A percentile compares a stretch with the other conserved stretches of the same genome.
phyloP scores from a whole-genome alignment of 192 early-diverging fungal genomes.

The Linnemannia schmuckeri region DNA sequence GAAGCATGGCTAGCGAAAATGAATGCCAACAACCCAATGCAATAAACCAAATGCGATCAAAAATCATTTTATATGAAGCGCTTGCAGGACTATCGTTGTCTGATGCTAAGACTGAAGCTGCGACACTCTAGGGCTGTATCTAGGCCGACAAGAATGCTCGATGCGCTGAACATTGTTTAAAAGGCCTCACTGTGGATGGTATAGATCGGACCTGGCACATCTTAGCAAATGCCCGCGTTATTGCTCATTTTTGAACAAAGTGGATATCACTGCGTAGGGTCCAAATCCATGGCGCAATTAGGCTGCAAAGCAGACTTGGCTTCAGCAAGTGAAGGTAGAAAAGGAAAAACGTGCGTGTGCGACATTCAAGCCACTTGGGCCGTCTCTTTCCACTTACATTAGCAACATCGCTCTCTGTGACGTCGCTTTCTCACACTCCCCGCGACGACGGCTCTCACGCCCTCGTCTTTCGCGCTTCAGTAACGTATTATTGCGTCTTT shows the following conservation, averaged over 20 bases:
- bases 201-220: too few relatives aligned
- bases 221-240: too few relatives aligned
- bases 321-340: background rate
- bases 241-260: too few relatives aligned
- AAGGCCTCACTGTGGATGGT: too few relatives aligned
- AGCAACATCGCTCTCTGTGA: background rate
- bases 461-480: background rate
- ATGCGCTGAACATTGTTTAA: too few relatives aligned
- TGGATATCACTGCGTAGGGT: background rate
- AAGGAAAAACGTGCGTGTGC: background rate
- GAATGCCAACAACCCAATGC: background rate
- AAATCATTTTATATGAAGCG: background rate
- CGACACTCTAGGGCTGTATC: too few relatives aligned
- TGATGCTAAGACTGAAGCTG: too few relatives aligned
- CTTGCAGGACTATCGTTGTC: too few relatives aligned
- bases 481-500: background rate
- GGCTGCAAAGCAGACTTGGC: background rate
- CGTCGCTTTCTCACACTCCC: background rate
- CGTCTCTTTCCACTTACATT: too few relatives aligned
- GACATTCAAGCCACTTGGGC: background rate
- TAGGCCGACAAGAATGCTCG: too few relatives aligned
- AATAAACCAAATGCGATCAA: slow-evolving; percentile 4
- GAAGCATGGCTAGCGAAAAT: background rate
- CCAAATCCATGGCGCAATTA: background rate
- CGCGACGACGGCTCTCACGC: background rate